Evolutionary conservation across 1,139 yeast species (phyloP), one percentile per base, ranked within the genome.

Genomic region (Yamadazyma triangularis): DNA sequence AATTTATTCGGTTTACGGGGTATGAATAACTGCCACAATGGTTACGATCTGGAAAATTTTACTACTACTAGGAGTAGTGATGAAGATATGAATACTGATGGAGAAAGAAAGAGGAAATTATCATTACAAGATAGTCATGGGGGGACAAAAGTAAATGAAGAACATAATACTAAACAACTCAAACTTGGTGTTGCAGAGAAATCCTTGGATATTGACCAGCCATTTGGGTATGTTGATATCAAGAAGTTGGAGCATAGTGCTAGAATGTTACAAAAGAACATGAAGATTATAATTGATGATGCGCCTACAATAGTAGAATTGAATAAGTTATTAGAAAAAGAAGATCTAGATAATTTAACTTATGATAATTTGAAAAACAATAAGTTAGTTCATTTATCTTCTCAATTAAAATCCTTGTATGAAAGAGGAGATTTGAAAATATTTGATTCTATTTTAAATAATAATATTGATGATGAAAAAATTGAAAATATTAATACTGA

Each of bases 331-430:
- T 36, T 58, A 3, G 34, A 44, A 15, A 47, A 52, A 4, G 37
- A 38, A 2, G 28, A 41, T 3, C 48, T 67, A 4, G 67, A 64
- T 29, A 48, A 62, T 9, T 54, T 68, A 12, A 62, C 70, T 12
- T 53, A 53, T 31, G 60, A 75, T 12, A 73, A 77, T n/a, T 50
- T 82, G 27, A 55, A 70, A 15, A 66, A 77, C 35, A 79, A 73
- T 38, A 57, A 59, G 29, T 70, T 80, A 34, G 52, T 85, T 16
- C 69, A 68, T 29, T 53, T 84, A 15, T 86, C 88, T 0, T 62
- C 81, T 1, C 66, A 67, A 35, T 53, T 86, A 38, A 79, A 80
- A 47, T 58, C 79, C 1, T 56, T 77, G 24, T 64, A 80, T 42
- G 58, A 65, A 14, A 42, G 64, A 2, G 73, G 75, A 0, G 56